Percentiles rank a stretch among this genome's conserved stretches.
Evolutionary conservation across 768 basidiomycete genomes (phyloP).

Genomic region (Amanita rubescens): DNA sequence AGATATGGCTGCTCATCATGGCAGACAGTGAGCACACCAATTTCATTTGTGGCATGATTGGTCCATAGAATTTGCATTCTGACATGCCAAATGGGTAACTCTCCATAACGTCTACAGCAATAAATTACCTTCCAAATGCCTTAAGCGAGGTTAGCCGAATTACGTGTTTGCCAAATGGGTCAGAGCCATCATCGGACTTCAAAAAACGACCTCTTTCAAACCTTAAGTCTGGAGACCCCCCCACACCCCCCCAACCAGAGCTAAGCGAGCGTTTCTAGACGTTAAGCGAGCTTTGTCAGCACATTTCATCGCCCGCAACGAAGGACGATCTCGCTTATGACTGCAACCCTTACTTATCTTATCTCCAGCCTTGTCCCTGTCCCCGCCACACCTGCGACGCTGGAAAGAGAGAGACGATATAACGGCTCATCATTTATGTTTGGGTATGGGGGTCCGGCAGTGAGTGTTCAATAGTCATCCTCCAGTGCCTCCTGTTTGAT

Average conservation of each 20-base stretch:
- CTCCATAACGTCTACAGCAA: no score
- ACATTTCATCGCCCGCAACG: background rate
- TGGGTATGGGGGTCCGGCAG: background rate
- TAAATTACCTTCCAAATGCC: background rate
- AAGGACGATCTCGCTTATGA: background rate
- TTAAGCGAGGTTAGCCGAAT: slow-evolving; percentile 2
- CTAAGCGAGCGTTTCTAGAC: background rate
- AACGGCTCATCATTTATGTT: background rate
- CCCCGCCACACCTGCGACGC: background rate
- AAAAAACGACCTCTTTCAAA: slow-evolving; percentile 1
- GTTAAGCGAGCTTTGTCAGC: background rate
- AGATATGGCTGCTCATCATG: no score
- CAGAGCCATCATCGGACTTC: background rate
- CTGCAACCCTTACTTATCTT: slow-evolving; percentile 2
- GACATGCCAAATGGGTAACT: no score
- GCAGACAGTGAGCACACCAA: no score
- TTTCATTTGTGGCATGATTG: no score
- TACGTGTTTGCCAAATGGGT: slow-evolving; percentile 1
- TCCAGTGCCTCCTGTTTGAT: background rate
- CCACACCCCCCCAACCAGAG: background rate
- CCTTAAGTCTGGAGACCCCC: background rate
- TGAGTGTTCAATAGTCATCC: background rate
- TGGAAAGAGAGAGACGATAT: background rate
- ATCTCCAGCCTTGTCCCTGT: background rate
- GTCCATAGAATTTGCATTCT: no score